Conservation (phyloP, 805 yeast genomes). For the Saccharomycopsis microspora region DNA sequence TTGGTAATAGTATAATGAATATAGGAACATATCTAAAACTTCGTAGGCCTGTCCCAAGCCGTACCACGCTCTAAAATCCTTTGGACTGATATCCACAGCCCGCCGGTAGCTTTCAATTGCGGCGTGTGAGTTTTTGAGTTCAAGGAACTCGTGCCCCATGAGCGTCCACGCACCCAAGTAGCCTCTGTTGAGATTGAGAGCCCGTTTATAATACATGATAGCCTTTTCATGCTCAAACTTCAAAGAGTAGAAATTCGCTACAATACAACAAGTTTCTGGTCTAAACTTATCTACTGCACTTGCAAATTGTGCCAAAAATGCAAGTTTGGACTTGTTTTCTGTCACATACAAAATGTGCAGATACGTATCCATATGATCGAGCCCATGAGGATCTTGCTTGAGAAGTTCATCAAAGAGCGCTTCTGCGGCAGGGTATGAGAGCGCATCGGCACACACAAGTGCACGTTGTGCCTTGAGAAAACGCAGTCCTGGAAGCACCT, state of each 20-base stretch:
- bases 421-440: constrained; percentile 78
- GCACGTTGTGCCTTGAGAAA: constrained; percentile 78
- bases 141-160: constrained; percentile 98
- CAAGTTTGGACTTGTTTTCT: constrained; percentile 77
- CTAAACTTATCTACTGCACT: constrained; percentile 74
- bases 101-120: constrained; percentile 92
- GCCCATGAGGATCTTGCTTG: constrained; percentile 64
- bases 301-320: constrained; percentile 79
- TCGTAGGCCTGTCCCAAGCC: constrained; percentile 98
- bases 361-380: constrained; percentile 86
- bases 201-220: constrained; percentile 83
- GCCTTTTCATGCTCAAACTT: constrained; percentile 93
- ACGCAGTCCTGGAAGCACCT: constrained; percentile 59
- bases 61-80: constrained; percentile 96
- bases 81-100: constrained; percentile 81
- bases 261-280: constrained; percentile 89
- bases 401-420: constrained; percentile 65
- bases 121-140: constrained; percentile 90
- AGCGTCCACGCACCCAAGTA: constrained; percentile 93
- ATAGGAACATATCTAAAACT: constrained; percentile 87
- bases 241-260: constrained; percentile 88
- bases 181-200: constrained; percentile 66
- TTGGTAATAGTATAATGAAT: constrained; percentile 87
- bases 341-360: constrained; percentile 93
- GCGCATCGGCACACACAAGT: constrained; percentile 66